Percentiles rank a stretch among this genome's conserved stretches.
phyloP scores from a whole-genome alignment of 2,329 filamentous ascomycete species.

The Calonectria fujianensis region DNA sequence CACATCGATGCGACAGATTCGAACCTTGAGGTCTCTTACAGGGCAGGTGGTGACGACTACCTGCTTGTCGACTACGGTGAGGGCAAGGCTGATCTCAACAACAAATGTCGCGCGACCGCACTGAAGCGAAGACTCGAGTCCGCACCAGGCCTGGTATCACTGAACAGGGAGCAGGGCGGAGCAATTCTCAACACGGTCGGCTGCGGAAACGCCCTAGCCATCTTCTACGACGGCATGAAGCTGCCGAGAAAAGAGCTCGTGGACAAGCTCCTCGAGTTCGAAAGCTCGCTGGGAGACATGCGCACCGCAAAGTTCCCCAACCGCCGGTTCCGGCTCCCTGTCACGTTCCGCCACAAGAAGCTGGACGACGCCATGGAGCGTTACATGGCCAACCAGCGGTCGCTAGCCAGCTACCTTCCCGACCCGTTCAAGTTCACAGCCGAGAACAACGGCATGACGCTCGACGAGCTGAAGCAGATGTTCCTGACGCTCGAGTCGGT shows the following conservation, averaged over 20 bases:
- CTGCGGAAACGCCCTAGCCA: slow-evolving; percentile 35
- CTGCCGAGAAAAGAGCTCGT: slow-evolving; percentile 31
- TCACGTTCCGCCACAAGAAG: slow-evolving; percentile 57
- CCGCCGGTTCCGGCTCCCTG: slow-evolving; percentile 55
- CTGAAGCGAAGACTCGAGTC: slow-evolving; percentile 41
- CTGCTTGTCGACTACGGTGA: slow-evolving; percentile 75
- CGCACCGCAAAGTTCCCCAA: slow-evolving; percentile 44
- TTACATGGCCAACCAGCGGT: slow-evolving; percentile 76
- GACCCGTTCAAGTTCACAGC: slow-evolving; percentile 73
- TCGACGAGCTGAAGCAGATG: slow-evolving; percentile 56
- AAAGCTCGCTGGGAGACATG: slow-evolving; percentile 43
- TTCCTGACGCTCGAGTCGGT: slow-evolving; percentile 57
- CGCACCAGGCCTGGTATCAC: slow-evolving; percentile 34
- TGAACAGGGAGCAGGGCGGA: slow-evolving; percentile 30
- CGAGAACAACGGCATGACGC: slow-evolving; percentile 61
- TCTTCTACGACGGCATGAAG: slow-evolving; percentile 39
- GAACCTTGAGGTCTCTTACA: slow-evolving; percentile 63
- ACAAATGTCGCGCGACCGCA: slow-evolving; percentile 58
- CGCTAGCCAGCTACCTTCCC: slow-evolving; percentile 75
- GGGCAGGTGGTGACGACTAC: slow-evolving; percentile 69
- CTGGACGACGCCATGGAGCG: slow-evolving; percentile 64
- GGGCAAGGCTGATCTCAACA: slow-evolving; percentile 73
- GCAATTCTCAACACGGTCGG: slow-evolving; percentile 37
- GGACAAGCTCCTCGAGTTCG: slow-evolving; percentile 39
- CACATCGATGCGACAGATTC: slow-evolving; percentile 30